phyloP scores from a whole-genome alignment of 352 stramenopile genomes.

The Bremia lactucae region DNA sequence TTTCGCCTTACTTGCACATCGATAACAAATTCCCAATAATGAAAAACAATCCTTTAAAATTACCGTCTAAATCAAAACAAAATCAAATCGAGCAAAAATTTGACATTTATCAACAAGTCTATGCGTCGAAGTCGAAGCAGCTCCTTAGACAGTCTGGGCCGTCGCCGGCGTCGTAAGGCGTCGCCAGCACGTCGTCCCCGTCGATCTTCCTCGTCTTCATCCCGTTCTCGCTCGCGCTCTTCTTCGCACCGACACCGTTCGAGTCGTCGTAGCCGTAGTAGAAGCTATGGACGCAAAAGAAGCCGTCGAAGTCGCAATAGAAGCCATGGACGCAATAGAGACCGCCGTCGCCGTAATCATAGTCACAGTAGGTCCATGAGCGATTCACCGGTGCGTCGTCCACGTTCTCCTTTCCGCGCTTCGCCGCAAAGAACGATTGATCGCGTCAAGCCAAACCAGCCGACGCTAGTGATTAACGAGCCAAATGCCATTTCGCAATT shows the following conservation, averaged over 20 bases:
- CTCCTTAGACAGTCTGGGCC: conserved; percentile 61
- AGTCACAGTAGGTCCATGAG: conserved; percentile 18
- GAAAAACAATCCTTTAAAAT: no score
- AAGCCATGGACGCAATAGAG: conserved; percentile 7
- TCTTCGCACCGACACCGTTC: conserved; percentile 21
- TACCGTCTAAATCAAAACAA: no score
- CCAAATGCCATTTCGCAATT: conserved; percentile 20
- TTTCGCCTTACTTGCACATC: no score
- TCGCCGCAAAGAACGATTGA: neutral
- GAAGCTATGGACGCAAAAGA: conserved; percentile 22
- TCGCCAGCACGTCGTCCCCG: conserved; percentile 14
- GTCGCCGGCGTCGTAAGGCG: conserved; percentile 10
- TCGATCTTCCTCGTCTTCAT: conserved; percentile 21
- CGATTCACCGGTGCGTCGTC: conserved; percentile 3
- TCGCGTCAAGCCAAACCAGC: neutral
- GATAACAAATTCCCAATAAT: no score
- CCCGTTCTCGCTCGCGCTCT: conserved; percentile 22
- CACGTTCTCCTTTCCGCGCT: conserved; percentile 7
- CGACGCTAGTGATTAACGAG: conserved; percentile 29
- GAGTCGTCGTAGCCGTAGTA: conserved; percentile 16
- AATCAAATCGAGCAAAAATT: no score
- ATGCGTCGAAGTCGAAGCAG: conserved; percentile 37
- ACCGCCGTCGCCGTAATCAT: conserved; percentile 11
- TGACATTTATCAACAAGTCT: no score
- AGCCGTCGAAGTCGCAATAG: conserved; percentile 19